Conservation (phyloP, 208 protist genomes). For the Trypanosoma avium region DNA sequence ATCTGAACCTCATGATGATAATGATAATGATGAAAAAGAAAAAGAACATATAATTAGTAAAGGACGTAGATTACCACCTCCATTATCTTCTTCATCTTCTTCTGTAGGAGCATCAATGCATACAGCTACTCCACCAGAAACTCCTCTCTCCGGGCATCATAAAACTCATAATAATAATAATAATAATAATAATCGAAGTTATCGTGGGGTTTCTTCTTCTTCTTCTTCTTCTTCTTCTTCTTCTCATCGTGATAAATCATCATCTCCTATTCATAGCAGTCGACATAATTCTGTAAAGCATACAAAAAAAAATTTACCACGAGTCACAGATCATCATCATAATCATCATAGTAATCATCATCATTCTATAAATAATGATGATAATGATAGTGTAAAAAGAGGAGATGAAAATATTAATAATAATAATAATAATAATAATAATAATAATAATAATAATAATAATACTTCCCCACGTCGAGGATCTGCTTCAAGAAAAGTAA, state of each 20-base stretch:
- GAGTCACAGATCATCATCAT: too few species aligned
- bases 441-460: neutral
- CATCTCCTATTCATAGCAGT: too few species aligned
- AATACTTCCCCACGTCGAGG: neutral
- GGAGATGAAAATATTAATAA: neutral
- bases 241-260: too few species aligned
- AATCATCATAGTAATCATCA: neutral
- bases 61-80: too few species aligned
- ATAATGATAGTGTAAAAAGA: neutral
- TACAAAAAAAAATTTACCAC: too few species aligned
- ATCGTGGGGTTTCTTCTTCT: too few species aligned
- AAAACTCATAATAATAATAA: neutral
- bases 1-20: too few species aligned
- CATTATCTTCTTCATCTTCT: too few species aligned
- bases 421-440: neutral
- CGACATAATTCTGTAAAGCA: too few species aligned
- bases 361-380: neutral
- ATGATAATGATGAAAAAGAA: too few species aligned
- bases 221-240: too few species aligned
- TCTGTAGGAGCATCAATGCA: too few species aligned
- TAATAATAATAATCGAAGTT: neutral
- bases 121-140: neutral
- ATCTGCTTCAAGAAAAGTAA: neutral
- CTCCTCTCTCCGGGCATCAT: neutral
- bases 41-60: neutral